Evolutionary conservation across 2,329 filamentous ascomycete species (phyloP), one percentile per base, ranked within the genome.

Genomic region (Epicoccum sorghinum): DNA sequence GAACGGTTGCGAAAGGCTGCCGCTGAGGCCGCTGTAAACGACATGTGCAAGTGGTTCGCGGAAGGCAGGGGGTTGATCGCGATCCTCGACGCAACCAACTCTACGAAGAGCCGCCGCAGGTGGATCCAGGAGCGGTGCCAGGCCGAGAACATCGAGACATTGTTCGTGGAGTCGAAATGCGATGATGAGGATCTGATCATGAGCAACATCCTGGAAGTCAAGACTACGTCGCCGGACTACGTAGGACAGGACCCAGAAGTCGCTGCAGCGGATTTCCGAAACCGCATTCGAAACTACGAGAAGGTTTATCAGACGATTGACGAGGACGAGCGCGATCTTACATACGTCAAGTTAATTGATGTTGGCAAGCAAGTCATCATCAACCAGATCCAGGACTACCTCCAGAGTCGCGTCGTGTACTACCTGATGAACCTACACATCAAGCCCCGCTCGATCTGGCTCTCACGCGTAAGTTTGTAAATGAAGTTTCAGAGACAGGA

Each of bases 391-490:
- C 89, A 92, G 72, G 95, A 99, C 76, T 99, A 99, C 71, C 82
- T 99, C 25, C 95, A 97, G 74, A 96, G 91, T 74, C 88, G 95
- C 53, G 88, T 99, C 39, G 93, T 99, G 40, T 99, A 99, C 77
- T 99, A 97, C 74, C 86, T 98, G 54, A 97, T 98, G 88, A 99
- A 98, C 73, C 82, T 99, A 35, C 95, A 99, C 78, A 99, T 99
- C 75, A 93, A 93, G 61, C 93, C 93, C 14, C 86, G 95, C 52
- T 96, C 92, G 4, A 96, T 99, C 62, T 99, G 95, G 95, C 80
- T 99, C 46, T 98, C 95, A 63, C 83, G 95, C 60, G 90, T 93
- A 80, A 87, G 83, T 12, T 14, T n/a, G 22, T 23, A 10, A 3
- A 14, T 40, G 25, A 7, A 1, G 38, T 13, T 23, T 13, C 5